Evolutionary conservation across 1,284 basidiomycete species (phyloP).

Genomic region (Phellopilus nigrolimitatus): DNA sequence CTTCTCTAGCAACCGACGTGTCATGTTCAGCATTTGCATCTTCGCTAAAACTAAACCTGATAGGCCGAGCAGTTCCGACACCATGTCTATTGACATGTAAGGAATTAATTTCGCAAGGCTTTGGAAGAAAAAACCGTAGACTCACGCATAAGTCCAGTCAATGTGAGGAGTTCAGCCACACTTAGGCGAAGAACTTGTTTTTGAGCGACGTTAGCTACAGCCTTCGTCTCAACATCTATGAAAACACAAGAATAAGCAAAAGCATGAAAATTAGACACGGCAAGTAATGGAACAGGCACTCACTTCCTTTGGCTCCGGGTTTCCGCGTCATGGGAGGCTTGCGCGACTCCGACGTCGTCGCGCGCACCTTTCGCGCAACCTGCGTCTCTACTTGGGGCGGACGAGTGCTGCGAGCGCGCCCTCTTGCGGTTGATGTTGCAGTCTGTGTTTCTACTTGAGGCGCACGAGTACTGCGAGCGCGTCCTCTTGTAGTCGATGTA

Average conservation of each 20-base stretch:
- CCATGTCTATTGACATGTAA: slow-evolving; percentile 43
- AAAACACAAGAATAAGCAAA: not conserved
- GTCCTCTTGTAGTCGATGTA: not conserved
- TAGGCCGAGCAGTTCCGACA: slow-evolving; percentile 64
- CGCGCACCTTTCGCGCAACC: not conserved
- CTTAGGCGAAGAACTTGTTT: not conserved
- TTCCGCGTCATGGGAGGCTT: slow-evolving; percentile 28
- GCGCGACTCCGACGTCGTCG: not conserved
- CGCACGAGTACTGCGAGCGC: not conserved
- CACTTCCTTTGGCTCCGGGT: slow-evolving; percentile 41
- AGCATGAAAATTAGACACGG: not conserved
- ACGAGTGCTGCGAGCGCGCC: not conserved
- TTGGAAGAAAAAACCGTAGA: slow-evolving; percentile 1
- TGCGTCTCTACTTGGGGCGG: not conserved
- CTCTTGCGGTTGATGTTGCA: not conserved
- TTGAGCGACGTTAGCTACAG: not conserved
- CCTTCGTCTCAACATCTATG: not conserved
- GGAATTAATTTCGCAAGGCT: slow-evolving; percentile 17
- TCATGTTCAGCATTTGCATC: slow-evolving; percentile 45
- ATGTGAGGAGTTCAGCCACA: not conserved
- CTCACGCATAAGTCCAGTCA: slow-evolving; percentile 50
- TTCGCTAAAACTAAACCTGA: slow-evolving; percentile 42
- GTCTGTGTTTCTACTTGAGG: not conserved
- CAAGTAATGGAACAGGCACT: slow-evolving; percentile 9
- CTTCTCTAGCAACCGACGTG: slow-evolving; percentile 37